Evolutionary conservation across 2,329 filamentous ascomycete genomes (phyloP).

Genomic region (Periconia sp.): DNA sequence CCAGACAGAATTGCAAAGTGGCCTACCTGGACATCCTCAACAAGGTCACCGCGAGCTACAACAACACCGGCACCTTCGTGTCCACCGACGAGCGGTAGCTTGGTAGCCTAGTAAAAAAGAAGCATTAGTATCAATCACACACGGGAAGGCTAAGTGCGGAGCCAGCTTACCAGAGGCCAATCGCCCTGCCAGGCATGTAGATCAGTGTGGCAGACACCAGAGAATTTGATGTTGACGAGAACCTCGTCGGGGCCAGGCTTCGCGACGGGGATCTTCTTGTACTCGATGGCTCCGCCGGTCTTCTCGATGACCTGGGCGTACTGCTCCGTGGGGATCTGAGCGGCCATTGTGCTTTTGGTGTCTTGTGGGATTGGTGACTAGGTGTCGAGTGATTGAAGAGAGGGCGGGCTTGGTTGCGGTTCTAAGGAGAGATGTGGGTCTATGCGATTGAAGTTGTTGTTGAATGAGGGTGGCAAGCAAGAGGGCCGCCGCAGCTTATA

Average conservation of each 20-base stretch:
- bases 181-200: conserved; percentile 83
- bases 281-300: conserved; percentile 71
- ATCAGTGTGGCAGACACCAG: conserved; percentile 90
- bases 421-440: not conserved
- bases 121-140: conserved; percentile 20
- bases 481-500: conserved; percentile 5
- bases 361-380: not conserved
- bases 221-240: conserved; percentile 88
- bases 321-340: conserved; percentile 77
- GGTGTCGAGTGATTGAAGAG: conserved; percentile 3
- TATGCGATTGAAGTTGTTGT: conserved; percentile 4
- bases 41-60: conserved; percentile 78
- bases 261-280: conserved; percentile 82
- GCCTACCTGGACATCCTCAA: conserved; percentile 68
- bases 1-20: too few relatives aligned
- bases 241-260: conserved; percentile 88
- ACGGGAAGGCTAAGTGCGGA: not conserved
- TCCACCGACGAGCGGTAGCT: conserved; percentile 85
- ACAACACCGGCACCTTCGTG: conserved; percentile 81
- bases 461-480: not conserved
- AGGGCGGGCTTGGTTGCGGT: not conserved
- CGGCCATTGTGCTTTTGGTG: conserved; percentile 47
- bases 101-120: conserved; percentile 66
- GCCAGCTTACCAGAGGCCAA: conserved; percentile 70
- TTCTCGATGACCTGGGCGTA: conserved; percentile 92